Evolutionary conservation across 2,329 filamentous ascomycete genomes (phyloP), one percentile per base, ranked within the genome.

Genomic region (Pestalotiopsis sp.): DNA sequence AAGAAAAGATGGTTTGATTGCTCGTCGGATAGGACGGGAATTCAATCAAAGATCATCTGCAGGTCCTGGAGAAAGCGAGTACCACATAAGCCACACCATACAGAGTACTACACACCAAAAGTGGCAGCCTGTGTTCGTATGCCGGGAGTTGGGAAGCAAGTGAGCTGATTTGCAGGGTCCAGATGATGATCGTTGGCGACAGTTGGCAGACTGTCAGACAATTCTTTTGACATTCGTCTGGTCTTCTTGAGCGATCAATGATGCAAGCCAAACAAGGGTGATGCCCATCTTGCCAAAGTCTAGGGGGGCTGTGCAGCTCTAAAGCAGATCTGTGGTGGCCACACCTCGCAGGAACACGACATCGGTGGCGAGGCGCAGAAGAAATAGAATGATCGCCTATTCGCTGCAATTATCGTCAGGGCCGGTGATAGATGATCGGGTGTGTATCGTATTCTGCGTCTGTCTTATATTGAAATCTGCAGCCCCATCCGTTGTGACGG

Each of bases 291-390:
- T 40, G 59, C 27, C 59, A 31, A 14, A 36, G 17, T 40, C 17
- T 36, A 62, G 38, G 59, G 57, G 25, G 57, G 59, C 59, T 62
- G 59, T 62, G 59, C 59, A 62, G 31, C 27, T 59, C 25, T 36
- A 36, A 13, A 36, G 59, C 36, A 36, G 59, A 62, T 62, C 59
- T 20, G 27, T 36, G 59, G 27, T 62, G 59, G 27, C 27, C 59
- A 62, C 31, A 40, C n/a, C 27, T 62, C 59, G 45, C 45, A 62
- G 59, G 59, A 62, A 62, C 31, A 62, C 59, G 59, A 62, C 59
- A 40, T 62, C 14, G 23, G 57, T 59, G 57, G 57, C 57, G 57
- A 59, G 25, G 57, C 14, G 23, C 57, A 36, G 23, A 59, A 20
- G 57, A 36, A 20, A 27, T 27, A 27, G 23, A n/a, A 14, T 59